A percentile compares a stretch with the other conserved stretches of the same genome.
These are phyloP conservation scores for Tolypocladium tropicale DNA, from an alignment of 2,329 filamentous ascomycete genomes.

Conservation along the genomic window DNA sequence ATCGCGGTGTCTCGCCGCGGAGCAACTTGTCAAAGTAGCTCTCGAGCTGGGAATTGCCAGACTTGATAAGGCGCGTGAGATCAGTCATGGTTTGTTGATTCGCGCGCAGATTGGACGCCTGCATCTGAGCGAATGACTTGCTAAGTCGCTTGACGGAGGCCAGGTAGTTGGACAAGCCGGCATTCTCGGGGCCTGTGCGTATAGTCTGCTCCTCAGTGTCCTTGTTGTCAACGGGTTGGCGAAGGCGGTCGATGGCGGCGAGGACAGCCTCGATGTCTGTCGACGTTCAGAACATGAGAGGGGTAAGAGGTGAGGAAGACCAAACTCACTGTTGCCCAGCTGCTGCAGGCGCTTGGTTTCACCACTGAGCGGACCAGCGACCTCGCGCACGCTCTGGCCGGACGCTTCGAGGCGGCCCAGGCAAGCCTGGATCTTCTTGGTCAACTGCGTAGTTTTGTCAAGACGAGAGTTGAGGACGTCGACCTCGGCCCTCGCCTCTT, in stretches of 20 bases:
- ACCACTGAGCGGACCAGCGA: conserved; percentile 83
- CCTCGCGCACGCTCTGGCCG: conserved; percentile 83
- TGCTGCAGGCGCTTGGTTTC: conserved; percentile 85
- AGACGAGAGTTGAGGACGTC: conserved; percentile 64
- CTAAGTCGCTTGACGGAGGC: conserved; percentile 82
- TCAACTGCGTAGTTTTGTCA: conserved; percentile 86
- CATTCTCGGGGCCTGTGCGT: conserved; percentile 72
- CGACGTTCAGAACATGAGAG: conserved; percentile 6
- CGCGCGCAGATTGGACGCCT: conserved; percentile 79
- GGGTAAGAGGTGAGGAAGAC: background rate
- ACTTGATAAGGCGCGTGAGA: conserved; percentile 64
- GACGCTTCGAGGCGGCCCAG: conserved; percentile 75
- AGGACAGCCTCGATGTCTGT: conserved; percentile 78
- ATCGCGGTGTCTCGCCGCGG: conserved; percentile 61
- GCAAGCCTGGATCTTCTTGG: conserved; percentile 90
- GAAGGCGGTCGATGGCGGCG: conserved; percentile 75
- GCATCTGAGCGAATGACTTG: conserved; percentile 74
- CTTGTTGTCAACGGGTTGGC: conserved; percentile 86
- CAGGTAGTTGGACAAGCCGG: conserved; percentile 75
- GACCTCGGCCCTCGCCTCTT: conserved; percentile 59
- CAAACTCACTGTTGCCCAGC: conserved; percentile 62
- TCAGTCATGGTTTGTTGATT: conserved; percentile 85
- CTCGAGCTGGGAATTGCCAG: conserved; percentile 75
- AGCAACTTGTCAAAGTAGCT: conserved; percentile 72
- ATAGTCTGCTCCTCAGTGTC: conserved; percentile 88